phyloP scores from a whole-genome alignment of 768 basidiomycete genomes.

The Boletus rex-veris region DNA sequence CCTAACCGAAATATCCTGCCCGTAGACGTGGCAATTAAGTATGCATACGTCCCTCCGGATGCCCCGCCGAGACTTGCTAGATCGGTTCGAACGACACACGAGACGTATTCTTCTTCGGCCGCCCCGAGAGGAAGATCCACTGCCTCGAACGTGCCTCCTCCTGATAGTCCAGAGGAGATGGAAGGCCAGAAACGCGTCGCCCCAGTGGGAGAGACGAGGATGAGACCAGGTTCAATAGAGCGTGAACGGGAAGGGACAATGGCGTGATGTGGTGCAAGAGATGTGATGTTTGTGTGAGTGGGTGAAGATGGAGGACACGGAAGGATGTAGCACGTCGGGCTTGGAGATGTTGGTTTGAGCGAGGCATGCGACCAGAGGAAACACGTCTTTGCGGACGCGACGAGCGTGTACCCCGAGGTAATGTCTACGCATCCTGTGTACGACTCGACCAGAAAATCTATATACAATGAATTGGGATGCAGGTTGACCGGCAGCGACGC shows the following conservation, averaged over 20 bases:
- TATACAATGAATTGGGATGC: not conserved
- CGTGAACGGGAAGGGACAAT: conserved; percentile 61
- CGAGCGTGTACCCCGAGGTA: conserved; percentile 68
- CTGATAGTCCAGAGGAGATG: conserved; percentile 78
- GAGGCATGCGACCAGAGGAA: conserved; percentile 84
- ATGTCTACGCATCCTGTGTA: conserved; percentile 73
- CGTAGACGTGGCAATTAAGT: conserved; percentile 62
- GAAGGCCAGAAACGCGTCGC: conserved; percentile 85
- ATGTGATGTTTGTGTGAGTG: conserved; percentile 43
- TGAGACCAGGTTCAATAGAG: conserved; percentile 73
- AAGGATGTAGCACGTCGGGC: conserved; percentile 80
- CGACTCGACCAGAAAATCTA: conserved; percentile 68
- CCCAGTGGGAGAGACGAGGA: conserved; percentile 70
- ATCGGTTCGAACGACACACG: conserved; percentile 62
- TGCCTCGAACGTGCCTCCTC: conserved; percentile 60
- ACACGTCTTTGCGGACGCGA: conserved; percentile 68
- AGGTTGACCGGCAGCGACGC: not conserved
- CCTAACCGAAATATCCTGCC: conserved; percentile 64
- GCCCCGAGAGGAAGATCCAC: conserved; percentile 44
- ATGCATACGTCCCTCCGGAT: conserved; percentile 27
- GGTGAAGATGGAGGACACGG: conserved; percentile 54
- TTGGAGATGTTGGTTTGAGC: conserved; percentile 51
- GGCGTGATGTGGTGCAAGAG: conserved; percentile 46
- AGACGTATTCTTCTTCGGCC: conserved; percentile 55
- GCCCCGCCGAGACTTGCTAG: conserved; percentile 37